Evolutionary conservation across 2,329 filamentous ascomycete genomes (phyloP).

Genomic region (Metarhizium rileyi): DNA sequence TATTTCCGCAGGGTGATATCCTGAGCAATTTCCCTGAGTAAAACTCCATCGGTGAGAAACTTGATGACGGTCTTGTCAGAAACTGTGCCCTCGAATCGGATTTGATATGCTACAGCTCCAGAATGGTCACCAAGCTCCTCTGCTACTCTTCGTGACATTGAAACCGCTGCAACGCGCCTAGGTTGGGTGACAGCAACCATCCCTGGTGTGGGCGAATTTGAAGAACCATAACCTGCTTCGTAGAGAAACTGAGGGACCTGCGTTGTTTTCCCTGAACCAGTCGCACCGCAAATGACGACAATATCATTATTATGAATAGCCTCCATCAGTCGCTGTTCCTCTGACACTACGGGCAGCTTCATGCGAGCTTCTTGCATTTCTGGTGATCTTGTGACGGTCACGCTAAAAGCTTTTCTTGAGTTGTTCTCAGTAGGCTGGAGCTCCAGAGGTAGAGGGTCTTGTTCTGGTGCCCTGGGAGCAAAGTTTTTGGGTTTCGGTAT

Average conservation of each 20-base stretch:
- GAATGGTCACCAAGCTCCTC: conserved; percentile 73
- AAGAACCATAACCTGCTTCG: conserved; percentile 82
- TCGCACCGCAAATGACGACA: conserved; percentile 87
- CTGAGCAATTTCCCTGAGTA: conserved; percentile 81
- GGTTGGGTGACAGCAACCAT: conserved; percentile 95
- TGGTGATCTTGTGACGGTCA: conserved; percentile 57
- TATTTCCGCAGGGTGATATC: conserved; percentile 86
- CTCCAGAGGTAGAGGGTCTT: conserved; percentile 61
- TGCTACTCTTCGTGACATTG: conserved; percentile 87
- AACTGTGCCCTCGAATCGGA: conserved; percentile 84
- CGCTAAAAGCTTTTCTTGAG: conserved; percentile 64
- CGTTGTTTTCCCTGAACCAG: conserved; percentile 95
- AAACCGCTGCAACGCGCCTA: conserved; percentile 86
- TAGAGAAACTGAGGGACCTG: conserved; percentile 95
- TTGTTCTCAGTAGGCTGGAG: conserved; percentile 50
- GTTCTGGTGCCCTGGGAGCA: conserved; percentile 54
- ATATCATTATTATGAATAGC: conserved; percentile 86
- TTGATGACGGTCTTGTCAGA: conserved; percentile 80
- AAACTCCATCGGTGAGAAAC: conserved; percentile 97
- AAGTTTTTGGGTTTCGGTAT: conserved; percentile 54
- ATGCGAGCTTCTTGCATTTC: conserved; percentile 72
- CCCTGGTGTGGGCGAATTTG: conserved; percentile 69
- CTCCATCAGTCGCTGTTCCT: conserved; percentile 98
- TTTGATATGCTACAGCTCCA: conserved; percentile 80
- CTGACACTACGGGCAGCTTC: conserved; percentile 79